A percentile compares a stretch with the other conserved stretches of the same genome.
phyloP scores from a whole-genome alignment of 2,329 filamentous ascomycete genomes.

The Orbilia oligospora region DNA sequence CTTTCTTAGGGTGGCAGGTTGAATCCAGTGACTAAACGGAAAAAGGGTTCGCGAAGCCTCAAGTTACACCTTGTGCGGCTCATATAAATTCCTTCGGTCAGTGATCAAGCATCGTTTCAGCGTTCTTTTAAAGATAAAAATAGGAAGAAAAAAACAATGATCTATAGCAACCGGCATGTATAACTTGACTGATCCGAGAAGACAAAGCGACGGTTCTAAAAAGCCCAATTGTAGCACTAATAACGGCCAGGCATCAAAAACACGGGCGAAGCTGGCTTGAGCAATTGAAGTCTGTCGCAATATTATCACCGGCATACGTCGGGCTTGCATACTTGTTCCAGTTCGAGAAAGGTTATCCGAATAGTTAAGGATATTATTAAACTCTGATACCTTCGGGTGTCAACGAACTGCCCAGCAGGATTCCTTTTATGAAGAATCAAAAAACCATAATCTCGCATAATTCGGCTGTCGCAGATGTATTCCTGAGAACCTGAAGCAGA shows the following conservation, averaged over 20 bases:
- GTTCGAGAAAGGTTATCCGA: constrained; percentile 42
- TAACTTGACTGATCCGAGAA: constrained; percentile 9
- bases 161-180: constrained; percentile 1
- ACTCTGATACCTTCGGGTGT: constrained; percentile 5
- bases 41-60: constrained; percentile 27
- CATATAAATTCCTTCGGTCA: constrained; percentile 36
- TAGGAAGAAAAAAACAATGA: constrained; percentile 12
- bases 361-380: constrained; percentile 21
- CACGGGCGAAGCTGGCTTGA: constrained; percentile 39
- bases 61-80: constrained; percentile 26
- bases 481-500: constrained; percentile 29
- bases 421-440: constrained; percentile 1
- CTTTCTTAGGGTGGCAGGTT: constrained; percentile 31
- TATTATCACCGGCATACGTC: constrained; percentile 23
- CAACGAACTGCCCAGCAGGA: constrained; percentile 8
- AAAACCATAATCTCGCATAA: constrained; percentile 24
- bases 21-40: constrained; percentile 37
- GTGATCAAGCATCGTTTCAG: constrained; percentile 33
- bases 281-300: constrained; percentile 34
- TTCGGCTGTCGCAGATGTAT: constrained; percentile 47
- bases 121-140: constrained; percentile 37
- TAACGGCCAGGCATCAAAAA: constrained; percentile 52
- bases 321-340: constrained; percentile 36
- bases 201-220: neutral
- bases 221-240: constrained; percentile 1